Conservation (phyloP, 73 alveolate genomes). For the Symbiodinium natans region DNA sequence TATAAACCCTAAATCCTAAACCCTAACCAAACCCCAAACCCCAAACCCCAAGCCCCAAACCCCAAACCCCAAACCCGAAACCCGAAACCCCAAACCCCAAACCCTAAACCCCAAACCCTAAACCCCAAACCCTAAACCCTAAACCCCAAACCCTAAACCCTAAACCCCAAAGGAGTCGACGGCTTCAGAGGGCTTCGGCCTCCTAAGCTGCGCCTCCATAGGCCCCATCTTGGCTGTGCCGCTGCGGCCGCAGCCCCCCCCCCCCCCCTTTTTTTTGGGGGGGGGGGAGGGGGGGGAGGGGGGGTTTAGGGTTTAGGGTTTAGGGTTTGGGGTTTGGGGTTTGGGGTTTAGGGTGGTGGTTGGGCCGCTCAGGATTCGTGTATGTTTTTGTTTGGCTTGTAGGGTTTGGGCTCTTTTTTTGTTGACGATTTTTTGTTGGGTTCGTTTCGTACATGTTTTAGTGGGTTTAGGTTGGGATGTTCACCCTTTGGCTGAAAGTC, state of each 20-base stretch:
- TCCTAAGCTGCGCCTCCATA: conserved; percentile 7
- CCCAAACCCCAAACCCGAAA: neutral
- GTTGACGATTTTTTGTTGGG: too few relatives aligned
- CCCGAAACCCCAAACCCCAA: neutral
- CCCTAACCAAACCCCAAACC: too few relatives aligned
- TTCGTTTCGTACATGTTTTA: too few relatives aligned
- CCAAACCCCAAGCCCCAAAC: neutral
- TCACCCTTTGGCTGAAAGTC: too few relatives aligned
- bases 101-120: neutral
- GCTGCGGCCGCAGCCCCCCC: neutral
- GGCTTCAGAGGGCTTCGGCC: neutral
- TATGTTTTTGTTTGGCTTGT: too few relatives aligned
- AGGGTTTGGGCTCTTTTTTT: too few relatives aligned
- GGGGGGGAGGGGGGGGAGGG: too few relatives aligned
- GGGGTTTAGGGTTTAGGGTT: neutral
- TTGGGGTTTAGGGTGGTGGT: neutral
- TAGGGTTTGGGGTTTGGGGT: neutral
- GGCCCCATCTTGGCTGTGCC: conserved; percentile 27
- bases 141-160: neutral
- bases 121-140: neutral
- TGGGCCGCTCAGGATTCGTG: neutral
- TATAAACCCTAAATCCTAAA: too few relatives aligned
- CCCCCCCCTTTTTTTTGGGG: too few relatives aligned
- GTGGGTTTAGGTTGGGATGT: too few relatives aligned
- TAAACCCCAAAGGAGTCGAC: conserved; percentile 2